Percentiles rank a stretch among this genome's conserved stretches.
phyloP scores from a whole-genome alignment of 257 asterid species.

The Rauvolfia tetraphylla region DNA sequence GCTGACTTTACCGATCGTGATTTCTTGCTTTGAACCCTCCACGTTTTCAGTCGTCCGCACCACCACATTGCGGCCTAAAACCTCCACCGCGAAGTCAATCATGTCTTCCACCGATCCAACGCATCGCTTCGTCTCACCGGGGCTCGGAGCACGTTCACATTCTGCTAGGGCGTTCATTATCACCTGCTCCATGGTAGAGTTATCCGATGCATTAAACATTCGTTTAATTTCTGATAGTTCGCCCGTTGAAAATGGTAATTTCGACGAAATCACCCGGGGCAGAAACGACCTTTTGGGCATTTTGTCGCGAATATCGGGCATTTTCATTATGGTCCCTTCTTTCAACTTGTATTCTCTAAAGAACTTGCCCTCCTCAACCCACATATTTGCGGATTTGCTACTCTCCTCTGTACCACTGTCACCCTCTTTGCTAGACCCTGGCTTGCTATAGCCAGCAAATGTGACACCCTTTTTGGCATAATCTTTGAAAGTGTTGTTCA shows the following conservation, averaged over 20 bases:
- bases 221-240: conserved; percentile 32
- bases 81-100: conserved; percentile 56
- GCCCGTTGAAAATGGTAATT: conserved; percentile 43
- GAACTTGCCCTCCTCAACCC: conserved; percentile 72
- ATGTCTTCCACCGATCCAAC: conserved; percentile 72
- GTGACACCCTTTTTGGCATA: conserved; percentile 65
- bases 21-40: conserved; percentile 44
- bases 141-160: conserved; percentile 64
- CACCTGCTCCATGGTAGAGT: conserved; percentile 47
- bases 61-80: conserved; percentile 44
- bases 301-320: conserved; percentile 72
- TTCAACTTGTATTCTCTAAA: conserved; percentile 61
- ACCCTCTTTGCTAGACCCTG: conserved; percentile 11
- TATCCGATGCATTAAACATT: conserved; percentile 32
- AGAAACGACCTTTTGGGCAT: conserved; percentile 85
- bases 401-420: not conserved
- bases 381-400: conserved; percentile 30
- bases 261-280: conserved; percentile 55
- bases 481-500: conserved; percentile 64
- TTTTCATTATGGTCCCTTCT: conserved; percentile 51
- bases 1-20: conserved; percentile 54
- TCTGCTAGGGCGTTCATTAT: conserved; percentile 43
- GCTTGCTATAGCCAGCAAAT: conserved; percentile 56
- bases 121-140: conserved; percentile 62
- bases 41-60: conserved; percentile 57